Evolutionary conservation across 208 protist species (phyloP).

Genomic region (Vickermania spadyakhi): DNA sequence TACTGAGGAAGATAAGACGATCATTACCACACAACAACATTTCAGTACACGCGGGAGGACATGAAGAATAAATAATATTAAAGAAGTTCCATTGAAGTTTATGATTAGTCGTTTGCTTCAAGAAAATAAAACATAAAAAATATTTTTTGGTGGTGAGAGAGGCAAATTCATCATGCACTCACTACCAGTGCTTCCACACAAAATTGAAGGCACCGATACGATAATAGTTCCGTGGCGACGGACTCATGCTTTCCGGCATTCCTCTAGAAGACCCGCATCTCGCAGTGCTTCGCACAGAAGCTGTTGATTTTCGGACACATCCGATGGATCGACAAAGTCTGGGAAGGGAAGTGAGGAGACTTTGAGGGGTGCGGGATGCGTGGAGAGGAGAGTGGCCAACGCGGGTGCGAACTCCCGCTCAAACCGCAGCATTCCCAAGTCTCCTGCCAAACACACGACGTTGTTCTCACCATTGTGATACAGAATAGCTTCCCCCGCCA

Average conservation of each 20-base stretch:
- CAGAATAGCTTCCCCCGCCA: conserved; percentile 38
- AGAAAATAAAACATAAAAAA: too few relatives aligned
- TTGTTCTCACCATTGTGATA: conserved; percentile 49
- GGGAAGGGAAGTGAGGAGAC: conserved; percentile 40
- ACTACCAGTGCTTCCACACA: too few relatives aligned
- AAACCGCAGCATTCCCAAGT: conserved; percentile 41
- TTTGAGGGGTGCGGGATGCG: conserved; percentile 15
- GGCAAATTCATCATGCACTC: too few relatives aligned
- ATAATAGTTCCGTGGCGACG: too few relatives aligned
- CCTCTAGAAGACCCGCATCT: conserved; percentile 25
- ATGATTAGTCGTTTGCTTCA: too few relatives aligned
- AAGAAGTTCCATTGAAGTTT: too few relatives aligned
- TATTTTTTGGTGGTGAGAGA: too few relatives aligned
- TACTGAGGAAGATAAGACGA: too few relatives aligned
- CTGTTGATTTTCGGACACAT: conserved; percentile 38
- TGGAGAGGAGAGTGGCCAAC: conserved; percentile 38
- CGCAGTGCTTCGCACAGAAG: conserved; percentile 27
- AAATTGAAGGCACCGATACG: too few relatives aligned
- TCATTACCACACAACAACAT: too few relatives aligned
- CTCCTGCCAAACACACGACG: conserved; percentile 28
- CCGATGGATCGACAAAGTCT: conserved; percentile 34
- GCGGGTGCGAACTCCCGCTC: conserved; percentile 55
- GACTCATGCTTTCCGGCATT: background rate
- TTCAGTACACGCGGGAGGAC: too few relatives aligned
- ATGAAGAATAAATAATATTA: too few relatives aligned